Conservation (phyloP, 345 rosid genomes). For the Orychophragmus violaceus region DNA sequence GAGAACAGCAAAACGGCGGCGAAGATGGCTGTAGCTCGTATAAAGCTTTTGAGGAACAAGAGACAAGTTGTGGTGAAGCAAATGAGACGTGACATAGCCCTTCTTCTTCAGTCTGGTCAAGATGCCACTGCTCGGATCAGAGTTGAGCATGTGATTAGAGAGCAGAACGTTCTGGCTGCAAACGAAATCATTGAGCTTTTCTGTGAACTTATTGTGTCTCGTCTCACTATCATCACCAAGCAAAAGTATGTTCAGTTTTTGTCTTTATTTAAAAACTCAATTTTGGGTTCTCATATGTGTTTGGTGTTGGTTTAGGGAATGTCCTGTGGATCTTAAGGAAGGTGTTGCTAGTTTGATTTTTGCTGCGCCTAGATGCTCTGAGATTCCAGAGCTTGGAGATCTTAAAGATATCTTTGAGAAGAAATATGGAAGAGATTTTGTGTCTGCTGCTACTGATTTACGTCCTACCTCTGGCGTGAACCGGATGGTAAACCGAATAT, state of each 20-base stretch:
- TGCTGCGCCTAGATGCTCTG: conserved; percentile 90
- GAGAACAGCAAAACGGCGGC: conserved; percentile 79
- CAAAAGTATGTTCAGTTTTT: conserved; percentile 40
- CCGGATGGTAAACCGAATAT: conserved; percentile 44
- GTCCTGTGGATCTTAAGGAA: conserved; percentile 89
- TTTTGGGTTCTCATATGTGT: neutral
- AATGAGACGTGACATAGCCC: conserved; percentile 85
- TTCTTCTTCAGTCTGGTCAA: conserved; percentile 83
- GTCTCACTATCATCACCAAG: conserved; percentile 75
- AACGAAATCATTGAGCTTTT: conserved; percentile 90
- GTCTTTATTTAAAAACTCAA: neutral
- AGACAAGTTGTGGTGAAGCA: conserved; percentile 82
- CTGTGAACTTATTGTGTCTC: conserved; percentile 76
- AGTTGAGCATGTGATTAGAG: conserved; percentile 94
- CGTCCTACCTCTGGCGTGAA: conserved; percentile 83
- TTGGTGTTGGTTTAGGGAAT: conserved; percentile 44
- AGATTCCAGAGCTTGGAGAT: conserved; percentile 73
- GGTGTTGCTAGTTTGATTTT: conserved; percentile 89
- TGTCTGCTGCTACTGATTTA: conserved; percentile 77
- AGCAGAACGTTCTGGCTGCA: conserved; percentile 83
- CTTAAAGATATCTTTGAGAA: conserved; percentile 60
- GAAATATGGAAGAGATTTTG: conserved; percentile 86
- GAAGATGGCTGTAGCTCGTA: conserved; percentile 94
- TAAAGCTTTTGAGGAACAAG: conserved; percentile 82
- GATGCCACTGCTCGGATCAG: conserved; percentile 94